Base-by-base conservation (phyloP, 805 yeast species). In the Metschnikowia arizonensis region DNA sequence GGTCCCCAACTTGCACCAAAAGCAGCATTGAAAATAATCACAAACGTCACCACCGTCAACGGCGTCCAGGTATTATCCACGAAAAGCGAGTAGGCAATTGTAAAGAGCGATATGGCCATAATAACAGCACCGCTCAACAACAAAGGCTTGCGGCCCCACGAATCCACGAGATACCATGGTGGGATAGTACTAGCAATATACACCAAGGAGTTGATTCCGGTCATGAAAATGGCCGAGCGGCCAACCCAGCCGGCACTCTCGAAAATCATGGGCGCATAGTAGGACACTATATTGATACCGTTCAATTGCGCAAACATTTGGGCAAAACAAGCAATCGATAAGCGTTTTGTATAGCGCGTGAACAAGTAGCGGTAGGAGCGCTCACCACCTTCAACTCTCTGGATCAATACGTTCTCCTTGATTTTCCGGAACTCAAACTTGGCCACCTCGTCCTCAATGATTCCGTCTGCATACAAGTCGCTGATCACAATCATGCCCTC, bases 221-320 rank as follows among this genome's bases (percentile, higher is more conserved):
- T 88, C 95, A 89, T 86, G 51, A 88, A 74, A 50, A 89, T 80
- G 2, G 97, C 96, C 53, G 81, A 79, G 49, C 95, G 73, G 21
- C 97, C 97, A 6, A 76, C 65, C 96, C 97, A 90, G 23, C 97
- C 97, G 2, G 97, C 97, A 55, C 86, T 86, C 62, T 90, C 97
- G 64, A 89, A 90, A 39, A 89, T 95, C 64, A 90, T 69, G 2
- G 97, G 96, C 2, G 97, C 96, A 67, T 89, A 89, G 65, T 90
- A 90, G 1, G 95, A 83, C 44, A 90, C 87, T 42, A 90, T 91
- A 60, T 89, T 90, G 64, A 89, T 90, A 57, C 97, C 97, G 62
- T 89, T 86, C 62, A 90, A 72, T 65, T 90, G 97, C 2, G 97
- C 97, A 72, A 90, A 88, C 70, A 88, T 80, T 61, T 87, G 95